Evolutionary conservation across 2,329 filamentous ascomycete species (phyloP).

Genomic region (Celoporthe dispersa): DNA sequence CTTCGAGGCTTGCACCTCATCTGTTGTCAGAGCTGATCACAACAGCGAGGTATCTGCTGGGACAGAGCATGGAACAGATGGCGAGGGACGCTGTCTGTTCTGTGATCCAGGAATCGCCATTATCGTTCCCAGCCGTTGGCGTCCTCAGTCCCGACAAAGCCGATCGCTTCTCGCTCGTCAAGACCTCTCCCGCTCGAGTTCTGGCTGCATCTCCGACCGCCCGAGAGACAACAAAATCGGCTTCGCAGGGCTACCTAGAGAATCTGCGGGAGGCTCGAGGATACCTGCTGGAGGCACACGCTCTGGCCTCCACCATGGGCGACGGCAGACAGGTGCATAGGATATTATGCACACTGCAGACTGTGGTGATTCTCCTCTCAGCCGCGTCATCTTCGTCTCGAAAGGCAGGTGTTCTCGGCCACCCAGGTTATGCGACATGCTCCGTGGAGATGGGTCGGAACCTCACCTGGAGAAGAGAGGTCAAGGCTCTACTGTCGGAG

Average conservation of each 20-base stretch:
- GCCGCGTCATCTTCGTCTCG: constrained; percentile 58
- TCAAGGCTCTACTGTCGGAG: constrained; percentile 54
- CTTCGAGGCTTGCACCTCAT: constrained; percentile 37
- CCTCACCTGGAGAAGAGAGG: constrained; percentile 69
- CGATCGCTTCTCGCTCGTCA: constrained; percentile 42
- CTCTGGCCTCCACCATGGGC: constrained; percentile 55
- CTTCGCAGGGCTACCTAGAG: constrained; percentile 56
- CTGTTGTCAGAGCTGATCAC: constrained; percentile 55
- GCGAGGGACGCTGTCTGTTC: constrained; percentile 83
- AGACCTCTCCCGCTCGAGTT: constrained; percentile 43
- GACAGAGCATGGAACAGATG: constrained; percentile 73
- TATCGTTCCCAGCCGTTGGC: constrained; percentile 78
- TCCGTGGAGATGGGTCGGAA: constrained; percentile 73
- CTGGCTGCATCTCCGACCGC: constrained; percentile 28
- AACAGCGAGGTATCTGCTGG: constrained; percentile 69
- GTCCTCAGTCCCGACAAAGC: constrained; percentile 46
- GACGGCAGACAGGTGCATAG: constrained; percentile 65
- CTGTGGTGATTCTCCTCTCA: constrained; percentile 67
- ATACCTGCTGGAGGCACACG: constrained; percentile 66
- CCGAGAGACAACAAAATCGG: not conserved
- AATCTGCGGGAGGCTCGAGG: constrained; percentile 69
- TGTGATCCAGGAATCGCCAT: constrained; percentile 87
- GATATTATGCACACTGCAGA: constrained; percentile 67
- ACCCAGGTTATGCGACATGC: constrained; percentile 64
- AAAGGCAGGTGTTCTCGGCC: constrained; percentile 45